Conservation (phyloP, 257 asterid species). For the Euphrasia confusa region DNA sequence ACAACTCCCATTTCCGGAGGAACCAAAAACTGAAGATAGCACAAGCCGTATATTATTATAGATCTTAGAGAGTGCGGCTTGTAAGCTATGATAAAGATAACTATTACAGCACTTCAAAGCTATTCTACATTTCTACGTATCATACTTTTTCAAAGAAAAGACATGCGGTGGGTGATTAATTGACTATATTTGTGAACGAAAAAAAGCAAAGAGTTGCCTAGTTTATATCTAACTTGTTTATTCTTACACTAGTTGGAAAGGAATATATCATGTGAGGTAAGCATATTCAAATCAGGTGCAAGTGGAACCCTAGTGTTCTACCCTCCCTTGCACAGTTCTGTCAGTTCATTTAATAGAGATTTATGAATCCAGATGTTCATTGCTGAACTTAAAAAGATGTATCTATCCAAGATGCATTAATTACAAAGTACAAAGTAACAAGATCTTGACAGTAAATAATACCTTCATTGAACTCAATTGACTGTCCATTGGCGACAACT, state of each 20-base stretch:
- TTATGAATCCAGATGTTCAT: slow-evolving; percentile 8
- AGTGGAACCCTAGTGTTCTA: slow-evolving; percentile 7
- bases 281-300: neutral
- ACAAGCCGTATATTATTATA: slow-evolving; percentile 11
- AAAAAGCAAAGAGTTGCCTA: slow-evolving; percentile 4
- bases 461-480: slow-evolving; percentile 68
- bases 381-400: slow-evolving; percentile 5
- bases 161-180: neutral
- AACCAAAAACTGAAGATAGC: slow-evolving; percentile 55
- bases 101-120: neutral
- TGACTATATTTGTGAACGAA: slow-evolving; percentile 1
- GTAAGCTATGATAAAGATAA: neutral
- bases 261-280: neutral
- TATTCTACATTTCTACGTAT: neutral
- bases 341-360: neutral
- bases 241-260: slow-evolving; percentile 16
- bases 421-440: slow-evolving; percentile 6
- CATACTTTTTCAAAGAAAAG: neutral
- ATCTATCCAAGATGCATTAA: neutral
- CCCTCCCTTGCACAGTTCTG: neutral
- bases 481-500: slow-evolving; percentile 51
- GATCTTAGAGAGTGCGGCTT: slow-evolving; percentile 21
- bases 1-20: slow-evolving; percentile 77
- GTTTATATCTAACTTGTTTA: neutral
- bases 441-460: slow-evolving; percentile 22